phyloP scores from a whole-genome alignment of 208 protist species.

The Leishmania martiniquensis region DNA sequence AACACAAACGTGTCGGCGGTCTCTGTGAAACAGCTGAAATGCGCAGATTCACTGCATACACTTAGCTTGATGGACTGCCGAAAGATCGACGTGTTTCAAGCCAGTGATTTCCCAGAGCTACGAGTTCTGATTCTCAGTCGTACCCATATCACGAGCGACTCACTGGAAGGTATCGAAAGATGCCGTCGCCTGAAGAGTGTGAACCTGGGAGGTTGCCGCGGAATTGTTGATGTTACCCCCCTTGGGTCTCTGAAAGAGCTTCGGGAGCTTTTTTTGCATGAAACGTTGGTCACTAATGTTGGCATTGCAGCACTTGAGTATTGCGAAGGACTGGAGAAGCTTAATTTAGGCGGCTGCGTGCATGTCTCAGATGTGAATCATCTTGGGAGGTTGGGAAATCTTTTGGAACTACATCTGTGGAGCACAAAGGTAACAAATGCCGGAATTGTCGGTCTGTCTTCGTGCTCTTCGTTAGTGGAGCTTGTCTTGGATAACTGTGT shows the following conservation, averaged over 20 bases:
- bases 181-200: slow-evolving; percentile 16
- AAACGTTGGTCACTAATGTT: slow-evolving; percentile 37
- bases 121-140: slow-evolving; percentile 15
- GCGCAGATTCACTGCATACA: background rate
- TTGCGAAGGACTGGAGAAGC: slow-evolving; percentile 43
- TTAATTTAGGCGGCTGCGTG: slow-evolving; percentile 51
- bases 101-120: slow-evolving; percentile 9
- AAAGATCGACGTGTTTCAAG: slow-evolving; percentile 12
- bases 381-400: slow-evolving; percentile 20
- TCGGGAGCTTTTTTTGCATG: slow-evolving; percentile 49
- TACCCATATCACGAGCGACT: slow-evolving; percentile 7
- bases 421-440: slow-evolving; percentile 47
- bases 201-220: slow-evolving; percentile 23
- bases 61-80: slow-evolving; percentile 28
- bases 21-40: slow-evolving; percentile 3
- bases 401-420: slow-evolving; percentile 64
- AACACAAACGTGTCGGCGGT: slow-evolving; percentile 13
- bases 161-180: slow-evolving; percentile 6
- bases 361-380: slow-evolving; percentile 57
- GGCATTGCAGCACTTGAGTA: slow-evolving; percentile 31
- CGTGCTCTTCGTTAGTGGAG: slow-evolving; percentile 40
- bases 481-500: slow-evolving; percentile 56
- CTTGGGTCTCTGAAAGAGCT: slow-evolving; percentile 17
- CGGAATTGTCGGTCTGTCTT: slow-evolving; percentile 38
- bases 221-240: slow-evolving; percentile 10